Evolutionary conservation across 208 protist species (phyloP), one percentile per base, ranked within the genome.

Genomic region (Naegleria gruberi): DNA sequence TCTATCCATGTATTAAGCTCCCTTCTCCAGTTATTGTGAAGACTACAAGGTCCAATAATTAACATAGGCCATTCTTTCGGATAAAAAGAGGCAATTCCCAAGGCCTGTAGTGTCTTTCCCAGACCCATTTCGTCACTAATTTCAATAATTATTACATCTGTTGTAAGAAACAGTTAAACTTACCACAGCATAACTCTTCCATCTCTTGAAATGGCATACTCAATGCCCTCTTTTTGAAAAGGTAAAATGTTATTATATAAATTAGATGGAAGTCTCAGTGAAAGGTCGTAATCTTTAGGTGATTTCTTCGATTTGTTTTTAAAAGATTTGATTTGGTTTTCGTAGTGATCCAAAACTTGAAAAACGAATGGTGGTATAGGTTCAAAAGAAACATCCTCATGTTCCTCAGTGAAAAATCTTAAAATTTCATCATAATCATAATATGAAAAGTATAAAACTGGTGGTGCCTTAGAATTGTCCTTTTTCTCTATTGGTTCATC

Each of bases 81-180:
- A 92, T 98, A 99, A 91, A 97, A 96, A 81, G 95, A 94, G 0
- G 96, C 93, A 23, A 98, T 91, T 1, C 97, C 96, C 51, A 99
- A 97, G 12, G 97, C 96, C 94, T 98, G 97, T 44, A 99, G 92
- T 17, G 98, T 99, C 91, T 99, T 99, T 44, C 98, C 98, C 34
- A 99, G 92, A 7, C 98, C 98, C 97, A 98, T 98, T 90, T 99
- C 97, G 90, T 99, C 98, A 57, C 95, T 65, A 65, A 65, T 65
- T 96, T 8, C 30, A 34, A 34, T 30, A 77, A 19, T 19, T 55
- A 55, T 55, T 55, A 15, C 46, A 55, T 5, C 46, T 55, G 5
- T 55, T 55, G 46, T 55, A 55, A 55, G 8, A 55, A 55, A 19
- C 15, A 19, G 46, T 55, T 15, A 55, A 5, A 65, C 51, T 65